Base-by-base conservation (phyloP, 495 filamentous ascomycete genomes). In the Aspergillus affinis region DNA sequence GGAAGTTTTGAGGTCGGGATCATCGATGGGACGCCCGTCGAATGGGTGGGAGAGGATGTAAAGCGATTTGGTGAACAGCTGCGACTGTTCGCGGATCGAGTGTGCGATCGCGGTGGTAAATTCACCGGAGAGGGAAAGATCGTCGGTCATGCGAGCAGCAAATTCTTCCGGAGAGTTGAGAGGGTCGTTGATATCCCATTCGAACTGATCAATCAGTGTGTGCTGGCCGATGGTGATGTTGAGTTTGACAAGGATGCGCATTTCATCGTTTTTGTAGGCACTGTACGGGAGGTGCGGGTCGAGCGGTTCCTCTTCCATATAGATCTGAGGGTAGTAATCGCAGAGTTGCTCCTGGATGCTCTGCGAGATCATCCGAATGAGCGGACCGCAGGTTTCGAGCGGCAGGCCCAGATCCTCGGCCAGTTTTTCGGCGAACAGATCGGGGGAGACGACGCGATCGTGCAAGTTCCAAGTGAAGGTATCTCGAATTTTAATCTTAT, bases 401-500 rank as follows among this genome's bases (percentile, higher is more conserved):
- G 92, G 86, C 15, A 98, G 79, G 21, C 88, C 86, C 69, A 98
- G 86, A 71, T 98, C 94, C 71, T 98, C 94, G 10, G 97, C 86
- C 18, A 98, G 79, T 73, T 93, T 90, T 59, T 90, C 84, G 0
- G 92, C 91, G 72, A 98, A 97, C 21, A 91, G 59, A 18, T 94
- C 90, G 32, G 87, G 82, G 15, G 84, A 81, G 6, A 94, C 82
- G 21, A 92, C 84, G 52, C 91, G 85, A 67, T 98, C 94, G 69
- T 97, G 91, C 54, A 98, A 84, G 72, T 98, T 98, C 91, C 92
- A 98, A 19, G 94, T 98, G 66, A 98, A 97, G 9, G 94, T 98
- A 74, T 98, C 94, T 67, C 94, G 87, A 60, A 98, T 84, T 75
- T 96, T 93, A 64, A 97, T 85, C 75, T 95, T 95, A 59, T 97